Evolutionary conservation across 208 protist genomes (phyloP).

Genomic region (Trypanosoma vivax): DNA sequence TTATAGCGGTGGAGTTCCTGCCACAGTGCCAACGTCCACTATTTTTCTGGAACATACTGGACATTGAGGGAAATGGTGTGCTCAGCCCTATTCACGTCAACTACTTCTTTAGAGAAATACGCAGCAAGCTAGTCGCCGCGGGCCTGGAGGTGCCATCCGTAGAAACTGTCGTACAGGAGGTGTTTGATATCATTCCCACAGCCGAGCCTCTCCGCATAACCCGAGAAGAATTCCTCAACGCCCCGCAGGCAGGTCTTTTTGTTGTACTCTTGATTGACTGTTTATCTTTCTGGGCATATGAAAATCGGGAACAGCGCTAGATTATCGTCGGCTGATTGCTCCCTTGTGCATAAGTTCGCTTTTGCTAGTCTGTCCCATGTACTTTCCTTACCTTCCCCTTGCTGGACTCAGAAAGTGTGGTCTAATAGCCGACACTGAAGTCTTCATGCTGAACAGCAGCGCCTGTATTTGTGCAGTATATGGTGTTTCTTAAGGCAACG

Average conservation of each 20-base stretch:
- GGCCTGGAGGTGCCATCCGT: slow-evolving; percentile 56
- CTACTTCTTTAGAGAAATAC: slow-evolving; percentile 85
- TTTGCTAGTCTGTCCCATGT: no score
- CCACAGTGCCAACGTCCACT: slow-evolving; percentile 65
- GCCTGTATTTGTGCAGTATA: no score
- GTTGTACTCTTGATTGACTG: slow-evolving; percentile 84
- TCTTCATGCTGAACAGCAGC: no score
- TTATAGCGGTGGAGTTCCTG: slow-evolving; percentile 82
- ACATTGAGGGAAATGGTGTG: slow-evolving; percentile 60
- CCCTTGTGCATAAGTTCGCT: background rate
- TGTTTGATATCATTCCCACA: slow-evolving; percentile 87
- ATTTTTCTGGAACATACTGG: slow-evolving; percentile 89
- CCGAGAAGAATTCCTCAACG: slow-evolving; percentile 76
- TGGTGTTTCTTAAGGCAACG: no score
- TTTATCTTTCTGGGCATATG: slow-evolving; percentile 86
- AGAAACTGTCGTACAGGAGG: slow-evolving; percentile 83
- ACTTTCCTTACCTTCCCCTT: no score
- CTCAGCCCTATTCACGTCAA: slow-evolving; percentile 75
- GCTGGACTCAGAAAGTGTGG: no score
- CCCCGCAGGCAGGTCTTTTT: slow-evolving; percentile 77
- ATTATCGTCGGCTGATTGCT: background rate
- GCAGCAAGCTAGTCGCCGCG: slow-evolving; percentile 64
- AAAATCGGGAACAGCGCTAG: slow-evolving; percentile 74
- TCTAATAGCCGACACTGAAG: no score
- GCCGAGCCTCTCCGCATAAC: slow-evolving; percentile 74